phyloP scores from a whole-genome alignment of 2,329 filamentous ascomycete genomes.

The Parasarocladium wereldwijsianum region DNA sequence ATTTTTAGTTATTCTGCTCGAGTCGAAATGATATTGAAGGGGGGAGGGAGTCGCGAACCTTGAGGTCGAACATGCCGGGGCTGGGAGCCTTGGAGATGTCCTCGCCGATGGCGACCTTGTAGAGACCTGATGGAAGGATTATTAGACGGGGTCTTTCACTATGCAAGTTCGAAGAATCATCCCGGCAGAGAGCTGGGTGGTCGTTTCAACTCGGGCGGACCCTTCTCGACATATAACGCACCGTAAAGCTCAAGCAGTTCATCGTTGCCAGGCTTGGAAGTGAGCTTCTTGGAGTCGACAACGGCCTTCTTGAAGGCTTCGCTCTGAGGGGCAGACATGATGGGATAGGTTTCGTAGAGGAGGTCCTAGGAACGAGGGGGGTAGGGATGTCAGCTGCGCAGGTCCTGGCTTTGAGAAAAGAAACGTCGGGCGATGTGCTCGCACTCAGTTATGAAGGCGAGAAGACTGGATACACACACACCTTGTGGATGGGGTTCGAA shows the following conservation, averaged over 20 bases:
- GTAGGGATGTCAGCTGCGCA: conserved; percentile 3
- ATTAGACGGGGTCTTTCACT: no score
- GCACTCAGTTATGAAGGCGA: no score
- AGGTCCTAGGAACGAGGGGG: no score
- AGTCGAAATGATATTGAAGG: not conserved
- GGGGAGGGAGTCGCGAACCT: conserved; percentile 25
- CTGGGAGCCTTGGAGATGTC: conserved; percentile 38
- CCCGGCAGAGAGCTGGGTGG: not conserved
- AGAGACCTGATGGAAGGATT: conserved; percentile 29
- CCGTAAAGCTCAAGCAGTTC: conserved; percentile 51
- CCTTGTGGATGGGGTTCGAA: no score
- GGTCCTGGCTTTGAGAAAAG: no score
- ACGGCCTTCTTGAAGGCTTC: conserved; percentile 41
- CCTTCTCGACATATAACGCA: conserved; percentile 21
- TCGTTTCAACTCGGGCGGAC: no score
- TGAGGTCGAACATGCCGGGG: conserved; percentile 58
- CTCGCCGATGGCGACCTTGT: conserved; percentile 42
- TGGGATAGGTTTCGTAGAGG: not conserved
- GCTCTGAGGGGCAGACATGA: conserved; percentile 25
- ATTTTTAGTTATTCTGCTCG: not conserved
- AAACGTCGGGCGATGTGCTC: no score
- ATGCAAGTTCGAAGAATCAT: not conserved
- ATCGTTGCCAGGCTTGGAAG: conserved; percentile 45
- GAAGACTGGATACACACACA: no score
- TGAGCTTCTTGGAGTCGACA: conserved; percentile 52